Evolutionary conservation across 306 rosid genomes (phyloP), one percentile per base, ranked within the genome.

Genomic region (Rosa chinensis): DNA sequence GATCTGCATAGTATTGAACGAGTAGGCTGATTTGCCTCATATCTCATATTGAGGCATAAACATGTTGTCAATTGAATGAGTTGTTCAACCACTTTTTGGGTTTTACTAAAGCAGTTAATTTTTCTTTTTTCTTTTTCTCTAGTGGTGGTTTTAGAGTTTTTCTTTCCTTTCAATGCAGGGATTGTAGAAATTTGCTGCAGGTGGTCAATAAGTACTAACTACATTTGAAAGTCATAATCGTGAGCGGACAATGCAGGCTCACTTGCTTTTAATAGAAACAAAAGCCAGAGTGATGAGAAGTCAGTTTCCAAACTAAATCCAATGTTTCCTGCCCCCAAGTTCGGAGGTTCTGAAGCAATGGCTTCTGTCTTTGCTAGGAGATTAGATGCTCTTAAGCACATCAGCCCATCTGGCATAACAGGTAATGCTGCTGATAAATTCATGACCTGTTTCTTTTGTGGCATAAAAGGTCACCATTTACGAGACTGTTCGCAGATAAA

Each of bases 321-420:
- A 10, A 0, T 74, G 23, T 63, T 80, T 8, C 83, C 78, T 81
- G 81, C 70, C 39, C 79, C 85, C 43, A 74, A 78, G 77, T 50
- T 86, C 73, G 78, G 78, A 82, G 82, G 77, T 76, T 82, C 89
- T 18, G 91, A 87, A 73, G 87, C 88, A 79, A 88, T 89, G 76
- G 88, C 88, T 74, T 83, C 94, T 20, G 67, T 79, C 84, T 90
- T 90, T 81, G 92, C 94, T 39, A 90, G 88, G 77, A 91, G 92
- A 88, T 80, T 89, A 76, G 96, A 90, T 70, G 94, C 94, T 80
- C 72, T 89, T 66, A 88, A 79, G 85, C 90, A 89, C 76, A 82
- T 74, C 48, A 72, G 80, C 52, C 83, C 83, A 14, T 73, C 84
- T 53, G 53, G 79, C 72, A 80, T 70, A 62, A 69, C 78, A 52